A percentile compares a stretch with the other conserved stretches of the same genome.
These are phyloP conservation scores for Orbilia ellipsospora DNA, from an alignment of 2,329 filamentous ascomycete species.

Conservation along the genomic window DNA sequence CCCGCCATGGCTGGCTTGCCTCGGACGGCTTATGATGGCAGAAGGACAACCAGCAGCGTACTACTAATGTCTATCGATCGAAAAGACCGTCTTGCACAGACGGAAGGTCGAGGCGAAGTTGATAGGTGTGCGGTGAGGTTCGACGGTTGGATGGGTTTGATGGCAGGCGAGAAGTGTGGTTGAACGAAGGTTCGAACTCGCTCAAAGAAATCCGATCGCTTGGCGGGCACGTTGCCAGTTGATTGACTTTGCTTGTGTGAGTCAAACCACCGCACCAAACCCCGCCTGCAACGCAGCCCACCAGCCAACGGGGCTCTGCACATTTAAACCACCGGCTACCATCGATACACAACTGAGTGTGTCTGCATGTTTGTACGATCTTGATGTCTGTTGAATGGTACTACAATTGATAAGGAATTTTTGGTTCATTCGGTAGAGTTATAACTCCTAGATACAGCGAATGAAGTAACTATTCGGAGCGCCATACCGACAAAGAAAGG, in stretches of 20 bases:
- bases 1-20: slow-evolving; percentile 30
- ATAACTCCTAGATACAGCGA: too few relatives aligned
- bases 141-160: background rate
- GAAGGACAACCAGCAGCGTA: background rate
- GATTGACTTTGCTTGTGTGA: background rate
- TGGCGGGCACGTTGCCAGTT: slow-evolving; percentile 29
- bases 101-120: background rate
- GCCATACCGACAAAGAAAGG: too few relatives aligned
- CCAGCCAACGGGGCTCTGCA: background rate
- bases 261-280: slow-evolving; percentile 47
- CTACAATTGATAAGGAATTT: too few relatives aligned
- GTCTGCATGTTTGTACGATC: background rate
- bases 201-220: slow-evolving; percentile 17
- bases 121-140: slow-evolving; percentile 14
- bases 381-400: too few relatives aligned
- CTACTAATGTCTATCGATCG: too few relatives aligned
- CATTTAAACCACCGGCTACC: slow-evolving; percentile 8
- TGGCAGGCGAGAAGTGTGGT: slow-evolving; percentile 38
- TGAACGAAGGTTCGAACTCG: slow-evolving; percentile 51
- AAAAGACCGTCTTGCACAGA: background rate
- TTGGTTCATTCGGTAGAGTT: too few relatives aligned
- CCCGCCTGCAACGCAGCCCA: slow-evolving; percentile 21
- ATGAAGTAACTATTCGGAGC: too few relatives aligned
- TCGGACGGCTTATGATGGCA: background rate
- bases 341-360: too few relatives aligned